Base-by-base conservation (phyloP, 768 basidiomycete species). In the Gautieria morchelliformis region DNA sequence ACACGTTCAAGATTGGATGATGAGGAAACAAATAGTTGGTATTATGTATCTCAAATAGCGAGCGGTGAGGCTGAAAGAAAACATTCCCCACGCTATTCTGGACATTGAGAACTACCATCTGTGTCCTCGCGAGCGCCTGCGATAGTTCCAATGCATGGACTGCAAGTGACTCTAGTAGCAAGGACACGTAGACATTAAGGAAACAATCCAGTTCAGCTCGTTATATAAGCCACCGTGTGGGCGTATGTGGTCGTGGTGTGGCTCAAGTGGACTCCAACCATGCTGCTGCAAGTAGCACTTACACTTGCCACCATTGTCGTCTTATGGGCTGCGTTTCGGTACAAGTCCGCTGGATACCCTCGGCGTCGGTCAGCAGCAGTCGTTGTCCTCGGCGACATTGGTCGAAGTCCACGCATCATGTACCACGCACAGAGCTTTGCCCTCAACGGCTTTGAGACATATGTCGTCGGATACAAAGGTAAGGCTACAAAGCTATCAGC, bases 401-500 rank as follows among this genome's bases (percentile, higher is more conserved):
- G 95, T 1, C 80, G 96, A 58, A 93, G 89, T 67, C 96, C 96
- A 11, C 78, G 96, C 54, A 98, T 97, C 91, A 95, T 97, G 91
- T 97, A 97, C 68, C 96, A 99, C 64, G 87, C 95, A 0, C 83
- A 95, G 67, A 93, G 89, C 66, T 89, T 99, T 66, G 87, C 90
- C 40, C 80, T 84, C 57, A 78, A 83, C 53, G 82, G 78, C 5
- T 96, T 90, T 68, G 72, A 79, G 58, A 92, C 91, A 1, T 81
- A 82, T 63, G 66, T 99, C 17, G 80, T 98, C 56, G 95, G 92
- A 15, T 96, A 96, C 68, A 72, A 75, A 70, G 93, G 95, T 92
- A 62, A 62, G 79, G 53, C 40, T 37, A 30, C 40, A 24, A 42
- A 39, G 22, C 46, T 27, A 44, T 32, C n/a, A n/a, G n/a, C n/a